These are phyloP conservation scores for Nannochloris sp. DNA, from an alignment of 139 green algal genomes.

Conservation along the genomic window DNA sequence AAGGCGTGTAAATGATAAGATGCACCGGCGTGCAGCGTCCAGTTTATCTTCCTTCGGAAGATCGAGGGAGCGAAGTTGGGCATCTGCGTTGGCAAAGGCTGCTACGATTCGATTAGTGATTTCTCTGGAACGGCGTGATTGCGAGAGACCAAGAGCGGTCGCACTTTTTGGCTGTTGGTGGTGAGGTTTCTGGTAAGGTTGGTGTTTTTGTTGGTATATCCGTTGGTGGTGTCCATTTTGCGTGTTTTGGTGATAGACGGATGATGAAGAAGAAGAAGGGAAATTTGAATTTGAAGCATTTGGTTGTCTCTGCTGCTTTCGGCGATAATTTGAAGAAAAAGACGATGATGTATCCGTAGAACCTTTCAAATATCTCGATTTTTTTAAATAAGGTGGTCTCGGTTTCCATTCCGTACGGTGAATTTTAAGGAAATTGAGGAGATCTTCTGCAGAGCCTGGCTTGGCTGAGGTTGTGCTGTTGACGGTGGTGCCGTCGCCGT, in stretches of 20 bases:
- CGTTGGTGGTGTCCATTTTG: neutral
- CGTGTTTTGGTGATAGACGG: neutral
- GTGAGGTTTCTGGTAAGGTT: too few species aligned
- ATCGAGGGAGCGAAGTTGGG: neutral
- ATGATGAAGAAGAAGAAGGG: neutral
- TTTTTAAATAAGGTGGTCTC: neutral
- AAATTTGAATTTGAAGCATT: neutral
- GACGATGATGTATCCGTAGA: too few species aligned
- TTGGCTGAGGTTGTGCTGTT: neutral
- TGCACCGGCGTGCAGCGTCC: neutral
- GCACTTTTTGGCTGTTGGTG: too few species aligned
- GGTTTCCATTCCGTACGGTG: neutral
- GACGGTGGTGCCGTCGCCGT: neutral
- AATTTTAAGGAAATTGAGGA: neutral
- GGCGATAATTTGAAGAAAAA: too few species aligned
- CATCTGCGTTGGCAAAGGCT: neutral
- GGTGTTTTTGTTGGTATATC: too few species aligned
- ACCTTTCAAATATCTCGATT: too few species aligned
- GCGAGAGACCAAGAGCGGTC: neutral
- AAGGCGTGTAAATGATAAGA: neutral
- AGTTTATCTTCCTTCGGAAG: neutral
- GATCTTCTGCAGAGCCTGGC: neutral
- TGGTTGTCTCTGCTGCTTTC: too few species aligned
- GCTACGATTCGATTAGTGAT: neutral
- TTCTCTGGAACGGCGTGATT: neutral